Evolutionary conservation across 2,329 filamentous ascomycete genomes (phyloP).

Genomic region (Cladosporium sp.): DNA sequence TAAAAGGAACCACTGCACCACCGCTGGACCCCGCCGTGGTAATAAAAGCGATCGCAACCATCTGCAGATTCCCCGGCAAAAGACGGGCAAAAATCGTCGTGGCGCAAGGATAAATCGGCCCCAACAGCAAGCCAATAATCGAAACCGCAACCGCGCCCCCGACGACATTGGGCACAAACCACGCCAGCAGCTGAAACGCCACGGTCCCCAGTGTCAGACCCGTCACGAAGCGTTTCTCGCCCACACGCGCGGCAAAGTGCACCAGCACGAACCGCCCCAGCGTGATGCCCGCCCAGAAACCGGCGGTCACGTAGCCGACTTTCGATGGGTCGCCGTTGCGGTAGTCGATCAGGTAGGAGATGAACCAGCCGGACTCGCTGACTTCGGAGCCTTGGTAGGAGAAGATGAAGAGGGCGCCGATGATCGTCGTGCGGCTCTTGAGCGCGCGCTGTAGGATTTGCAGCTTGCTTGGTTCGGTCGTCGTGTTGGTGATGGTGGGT

Average conservation of each 20-base stretch:
- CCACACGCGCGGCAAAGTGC: conserved; percentile 61
- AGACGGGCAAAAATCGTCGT: conserved; percentile 59
- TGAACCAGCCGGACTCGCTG: conserved; percentile 80
- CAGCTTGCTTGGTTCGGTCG: conserved; percentile 43
- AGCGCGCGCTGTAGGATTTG: conserved; percentile 50
- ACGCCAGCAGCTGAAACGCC: conserved; percentile 70
- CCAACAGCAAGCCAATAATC: conserved; percentile 69
- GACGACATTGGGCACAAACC: conserved; percentile 72
- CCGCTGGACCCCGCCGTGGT: conserved; percentile 66
- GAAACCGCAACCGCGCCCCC: conserved; percentile 55
- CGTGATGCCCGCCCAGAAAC: conserved; percentile 54
- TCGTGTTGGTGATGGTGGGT: conserved; percentile 21
- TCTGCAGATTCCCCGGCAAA: conserved; percentile 56
- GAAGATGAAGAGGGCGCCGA: conserved; percentile 79
- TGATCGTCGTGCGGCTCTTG: conserved; percentile 57
- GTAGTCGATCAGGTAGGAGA: conserved; percentile 73
- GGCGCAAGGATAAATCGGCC: conserved; percentile 75
- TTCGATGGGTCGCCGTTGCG: conserved; percentile 64
- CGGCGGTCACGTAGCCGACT: conserved; percentile 76
- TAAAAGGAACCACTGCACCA: conserved; percentile 63
- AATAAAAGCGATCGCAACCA: conserved; percentile 64
- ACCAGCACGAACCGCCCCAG: conserved; percentile 62
- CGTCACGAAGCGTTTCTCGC: conserved; percentile 68
- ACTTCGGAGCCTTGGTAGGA: conserved; percentile 84
- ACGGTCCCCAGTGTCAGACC: conserved; percentile 57